phyloP scores from a whole-genome alignment of 2,329 filamentous ascomycete species.

The Fusarium secorum region DNA sequence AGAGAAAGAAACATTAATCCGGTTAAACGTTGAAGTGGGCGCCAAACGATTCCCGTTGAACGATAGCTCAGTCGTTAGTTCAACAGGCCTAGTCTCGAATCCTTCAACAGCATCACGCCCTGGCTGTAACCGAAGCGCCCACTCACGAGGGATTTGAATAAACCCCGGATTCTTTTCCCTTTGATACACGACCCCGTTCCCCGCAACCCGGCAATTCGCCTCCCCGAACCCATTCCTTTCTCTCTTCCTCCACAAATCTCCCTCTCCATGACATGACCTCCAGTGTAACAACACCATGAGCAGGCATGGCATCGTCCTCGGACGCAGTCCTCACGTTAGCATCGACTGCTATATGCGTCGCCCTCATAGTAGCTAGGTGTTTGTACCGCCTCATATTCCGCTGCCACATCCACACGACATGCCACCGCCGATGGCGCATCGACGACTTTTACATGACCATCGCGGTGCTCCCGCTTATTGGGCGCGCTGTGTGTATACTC shows the following conservation, averaged over 20 bases:
- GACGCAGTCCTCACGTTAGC: conserved; percentile 41
- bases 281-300: not conserved
- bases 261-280: conserved; percentile 6
- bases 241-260: not conserved
- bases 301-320: conserved; percentile 35
- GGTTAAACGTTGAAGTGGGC: not conserved
- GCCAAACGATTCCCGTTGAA: not conserved
- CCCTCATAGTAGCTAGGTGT: conserved; percentile 43
- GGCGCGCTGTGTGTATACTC: conserved; percentile 38
- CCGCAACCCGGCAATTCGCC: not conserved
- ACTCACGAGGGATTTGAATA: not conserved
- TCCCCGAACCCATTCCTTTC: not conserved
- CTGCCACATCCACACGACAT: conserved; percentile 40
- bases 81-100: not conserved
- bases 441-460: conserved; percentile 47
- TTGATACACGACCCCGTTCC: not conserved
- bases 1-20: not conserved
- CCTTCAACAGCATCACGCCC: not conserved
- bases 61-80: not conserved
- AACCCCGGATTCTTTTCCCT: conserved; percentile 2
- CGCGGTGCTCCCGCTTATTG: conserved; percentile 43
- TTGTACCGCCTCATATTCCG: conserved; percentile 41
- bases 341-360: conserved; percentile 40
- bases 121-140: not conserved
- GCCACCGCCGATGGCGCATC: conserved; percentile 44